Percentiles rank a stretch among this genome's conserved stretches.
Conservation (phyloP, 83 land plant species). For the Picea abies region DNA sequence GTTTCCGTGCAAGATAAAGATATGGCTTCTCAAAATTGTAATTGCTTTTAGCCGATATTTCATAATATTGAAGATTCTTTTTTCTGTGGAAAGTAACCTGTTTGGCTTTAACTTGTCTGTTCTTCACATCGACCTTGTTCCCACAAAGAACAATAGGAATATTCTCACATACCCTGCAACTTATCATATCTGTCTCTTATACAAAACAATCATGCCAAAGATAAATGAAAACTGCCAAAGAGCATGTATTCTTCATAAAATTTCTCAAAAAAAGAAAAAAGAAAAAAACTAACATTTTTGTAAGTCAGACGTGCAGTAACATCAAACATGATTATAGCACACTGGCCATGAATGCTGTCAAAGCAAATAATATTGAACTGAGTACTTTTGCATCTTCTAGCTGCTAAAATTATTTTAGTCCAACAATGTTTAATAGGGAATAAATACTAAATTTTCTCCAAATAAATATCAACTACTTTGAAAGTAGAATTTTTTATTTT, state of each 20-base stretch:
- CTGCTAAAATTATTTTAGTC: too few relatives aligned
- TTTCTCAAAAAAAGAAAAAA: background rate
- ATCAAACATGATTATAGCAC: conserved; percentile 56
- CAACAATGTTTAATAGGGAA: too few relatives aligned
- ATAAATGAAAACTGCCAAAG: background rate
- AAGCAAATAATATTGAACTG: background rate
- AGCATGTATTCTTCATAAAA: background rate
- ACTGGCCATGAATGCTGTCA: conserved; percentile 78
- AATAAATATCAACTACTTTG: too few relatives aligned
- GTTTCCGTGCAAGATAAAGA: too few relatives aligned
- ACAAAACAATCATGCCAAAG: background rate
- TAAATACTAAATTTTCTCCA: too few relatives aligned
- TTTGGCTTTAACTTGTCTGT: conserved; percentile 76
- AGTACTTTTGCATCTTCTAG: too few relatives aligned
- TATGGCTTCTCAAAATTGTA: conserved; percentile 34
- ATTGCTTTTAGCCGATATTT: conserved; percentile 81
- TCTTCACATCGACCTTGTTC: conserved; percentile 29
- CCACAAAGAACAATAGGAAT: conserved; percentile 71
- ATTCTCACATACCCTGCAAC: conserved; percentile 75
- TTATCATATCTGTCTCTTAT: background rate
- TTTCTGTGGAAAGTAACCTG: conserved; percentile 68
- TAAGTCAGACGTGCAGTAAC: conserved; percentile 12
- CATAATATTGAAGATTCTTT: conserved; percentile 26
- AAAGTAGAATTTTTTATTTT: too few relatives aligned
- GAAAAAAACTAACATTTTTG: conserved; percentile 46